A percentile compares a stretch with the other conserved stretches of the same genome.
phyloP scores from a whole-genome alignment of 805 yeast species.

The Starmerella bacillaris region DNA sequence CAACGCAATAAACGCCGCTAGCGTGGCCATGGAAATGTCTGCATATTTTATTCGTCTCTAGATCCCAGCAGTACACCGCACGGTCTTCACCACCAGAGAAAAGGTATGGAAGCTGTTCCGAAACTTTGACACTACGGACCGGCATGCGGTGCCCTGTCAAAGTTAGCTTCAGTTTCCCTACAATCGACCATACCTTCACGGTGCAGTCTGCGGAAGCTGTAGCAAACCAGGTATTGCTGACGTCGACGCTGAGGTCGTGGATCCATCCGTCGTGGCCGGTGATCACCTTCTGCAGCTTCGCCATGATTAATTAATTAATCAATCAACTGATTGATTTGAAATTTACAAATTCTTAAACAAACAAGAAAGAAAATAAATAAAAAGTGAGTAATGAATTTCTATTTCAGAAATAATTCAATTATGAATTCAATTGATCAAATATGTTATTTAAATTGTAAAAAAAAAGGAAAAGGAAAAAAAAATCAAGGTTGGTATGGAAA shows the following conservation, averaged over 20 bases:
- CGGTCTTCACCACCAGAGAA: constrained; percentile 90
- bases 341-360: too few species aligned
- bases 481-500: too few species aligned
- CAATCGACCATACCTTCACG: constrained; percentile 81
- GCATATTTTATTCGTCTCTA: constrained; percentile 64
- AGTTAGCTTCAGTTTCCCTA: constrained; percentile 47
- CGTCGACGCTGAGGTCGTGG: constrained; percentile 62
- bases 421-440: too few species aligned
- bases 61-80: constrained; percentile 86
- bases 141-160: constrained; percentile 85
- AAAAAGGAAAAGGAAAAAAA: too few species aligned
- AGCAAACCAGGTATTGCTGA: constrained; percentile 77
- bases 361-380: not conserved
- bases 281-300: constrained; percentile 30
- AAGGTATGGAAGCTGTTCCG: constrained; percentile 66
- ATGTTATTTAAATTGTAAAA: too few species aligned
- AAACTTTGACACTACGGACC: constrained; percentile 57
- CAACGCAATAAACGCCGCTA: constrained; percentile 71
- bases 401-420: not conserved
- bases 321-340: too few species aligned
- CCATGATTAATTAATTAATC: too few species aligned
- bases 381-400: not conserved
- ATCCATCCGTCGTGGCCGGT: constrained; percentile 93
- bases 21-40: constrained; percentile 89
- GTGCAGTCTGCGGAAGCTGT: constrained; percentile 82